A percentile compares a stretch with the other conserved stretches of the same genome.
Conservation (phyloP, 371 early-diverging fungal genomes). For the Syncephalis plumigaleata region DNA sequence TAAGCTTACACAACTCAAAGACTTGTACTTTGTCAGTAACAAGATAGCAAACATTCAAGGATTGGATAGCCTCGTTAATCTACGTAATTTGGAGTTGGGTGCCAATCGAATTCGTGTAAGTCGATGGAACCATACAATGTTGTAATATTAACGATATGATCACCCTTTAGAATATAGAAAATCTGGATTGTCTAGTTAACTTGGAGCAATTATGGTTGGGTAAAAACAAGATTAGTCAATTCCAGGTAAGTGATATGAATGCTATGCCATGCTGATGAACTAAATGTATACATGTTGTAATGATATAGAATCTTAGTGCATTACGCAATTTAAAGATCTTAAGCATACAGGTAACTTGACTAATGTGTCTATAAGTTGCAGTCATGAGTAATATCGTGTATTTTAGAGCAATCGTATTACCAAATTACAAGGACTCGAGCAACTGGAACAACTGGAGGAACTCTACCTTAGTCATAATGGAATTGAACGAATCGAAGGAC, state of each 20-base stretch:
- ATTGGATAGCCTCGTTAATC: slow-evolving; percentile 33
- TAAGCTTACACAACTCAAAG: slow-evolving; percentile 27
- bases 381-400: background rate
- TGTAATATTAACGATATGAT: background rate
- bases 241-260: slow-evolving; percentile 30
- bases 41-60: slow-evolving; percentile 61
- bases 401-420: slow-evolving; percentile 55
- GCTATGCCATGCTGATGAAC: background rate
- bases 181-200: slow-evolving; percentile 54
- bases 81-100: slow-evolving; percentile 81
- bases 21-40: slow-evolving; percentile 74
- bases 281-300: background rate
- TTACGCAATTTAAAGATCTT: slow-evolving; percentile 49
- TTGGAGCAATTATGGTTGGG: slow-evolving; percentile 87
- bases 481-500: slow-evolving; percentile 55
- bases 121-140: background rate
- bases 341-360: slow-evolving; percentile 48
- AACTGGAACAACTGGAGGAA: slow-evolving; percentile 55
- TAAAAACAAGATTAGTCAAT: slow-evolving; percentile 84
- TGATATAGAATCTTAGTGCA: slow-evolving; percentile 14
- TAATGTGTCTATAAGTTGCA: background rate
- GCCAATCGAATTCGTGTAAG: slow-evolving; percentile 79
- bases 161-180: slow-evolving; percentile 47
- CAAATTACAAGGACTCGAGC: slow-evolving; percentile 54
- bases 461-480: slow-evolving; percentile 82